Conservation (phyloP, 2,329 filamentous ascomycete genomes). For the Xylariales sp. region DNA sequence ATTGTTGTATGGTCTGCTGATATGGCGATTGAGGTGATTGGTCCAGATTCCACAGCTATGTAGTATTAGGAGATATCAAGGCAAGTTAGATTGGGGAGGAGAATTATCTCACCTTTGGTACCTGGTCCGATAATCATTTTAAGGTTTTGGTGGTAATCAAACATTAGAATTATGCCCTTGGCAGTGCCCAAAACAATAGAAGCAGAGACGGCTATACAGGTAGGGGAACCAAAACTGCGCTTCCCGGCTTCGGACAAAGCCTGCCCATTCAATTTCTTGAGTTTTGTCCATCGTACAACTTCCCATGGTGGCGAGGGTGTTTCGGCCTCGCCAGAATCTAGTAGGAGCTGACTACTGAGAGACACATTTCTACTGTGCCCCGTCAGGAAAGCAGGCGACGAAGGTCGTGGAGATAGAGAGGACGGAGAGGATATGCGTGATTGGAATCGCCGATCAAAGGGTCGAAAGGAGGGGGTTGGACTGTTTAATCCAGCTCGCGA, state of each 20-base stretch:
- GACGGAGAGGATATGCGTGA: constrained; percentile 78
- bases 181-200: constrained; percentile 91
- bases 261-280: constrained; percentile 89
- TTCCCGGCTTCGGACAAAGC: constrained; percentile 92
- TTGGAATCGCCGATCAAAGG: constrained; percentile 95
- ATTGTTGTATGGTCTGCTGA: constrained; percentile 95
- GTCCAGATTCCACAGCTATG: constrained; percentile 86
- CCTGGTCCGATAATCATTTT: constrained; percentile 94
- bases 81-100: background rate
- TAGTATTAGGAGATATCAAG: constrained; percentile 47
- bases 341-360: constrained; percentile 74
- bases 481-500: constrained; percentile 74
- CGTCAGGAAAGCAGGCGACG: constrained; percentile 82
- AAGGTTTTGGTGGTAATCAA: constrained; percentile 96
- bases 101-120: constrained; percentile 78
- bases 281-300: constrained; percentile 93
- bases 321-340: constrained; percentile 73
- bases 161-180: constrained; percentile 93
- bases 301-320: constrained; percentile 90
- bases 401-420: constrained; percentile 71
- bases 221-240: constrained; percentile 91
- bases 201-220: constrained; percentile 88
- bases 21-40: constrained; percentile 87
- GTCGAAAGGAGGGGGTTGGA: constrained; percentile 85
- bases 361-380: constrained; percentile 85